These are phyloP conservation scores for Colletotrichum lentis DNA, from an alignment of 2,329 filamentous ascomycete genomes.

Conservation along the genomic window DNA sequence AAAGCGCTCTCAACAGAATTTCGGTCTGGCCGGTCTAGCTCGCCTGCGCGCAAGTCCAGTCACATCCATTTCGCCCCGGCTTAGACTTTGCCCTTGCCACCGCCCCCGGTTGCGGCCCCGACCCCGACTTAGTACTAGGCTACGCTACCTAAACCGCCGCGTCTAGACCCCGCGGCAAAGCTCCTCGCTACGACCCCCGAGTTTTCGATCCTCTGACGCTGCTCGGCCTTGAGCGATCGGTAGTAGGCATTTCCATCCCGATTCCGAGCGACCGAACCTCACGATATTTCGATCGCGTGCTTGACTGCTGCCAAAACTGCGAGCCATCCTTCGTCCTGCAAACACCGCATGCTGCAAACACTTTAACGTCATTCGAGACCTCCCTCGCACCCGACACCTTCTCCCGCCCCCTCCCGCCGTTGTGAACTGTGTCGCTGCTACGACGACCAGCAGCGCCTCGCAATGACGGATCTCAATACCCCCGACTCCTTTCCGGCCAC, in stretches of 20 bases:
- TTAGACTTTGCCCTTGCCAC: slow-evolving; percentile 37
- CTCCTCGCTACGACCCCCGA: slow-evolving; percentile 23
- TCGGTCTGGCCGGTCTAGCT: slow-evolving; percentile 35
- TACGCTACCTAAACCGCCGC: slow-evolving; percentile 32
- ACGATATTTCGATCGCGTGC: slow-evolving; percentile 14
- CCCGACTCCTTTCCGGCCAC: slow-evolving; percentile 54
- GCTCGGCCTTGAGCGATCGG: slow-evolving; percentile 27
- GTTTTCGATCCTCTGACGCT: slow-evolving; percentile 27
- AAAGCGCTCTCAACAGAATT: slow-evolving; percentile 16
- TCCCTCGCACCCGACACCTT: not conserved
- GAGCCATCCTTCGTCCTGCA: not conserved
- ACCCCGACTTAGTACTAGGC: slow-evolving; percentile 30
- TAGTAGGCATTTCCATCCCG: not conserved
- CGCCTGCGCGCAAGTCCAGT: slow-evolving; percentile 15
- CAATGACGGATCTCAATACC: slow-evolving; percentile 38
- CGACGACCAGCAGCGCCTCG: not conserved
- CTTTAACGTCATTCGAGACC: slow-evolving; percentile 19
- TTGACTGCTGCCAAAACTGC: not conserved
- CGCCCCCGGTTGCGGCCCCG: slow-evolving; percentile 35
- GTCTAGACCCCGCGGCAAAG: slow-evolving; percentile 30
- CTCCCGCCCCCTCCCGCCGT: not conserved
- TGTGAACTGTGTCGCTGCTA: not conserved
- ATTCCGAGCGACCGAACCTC: not conserved
- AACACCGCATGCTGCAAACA: slow-evolving; percentile 16
- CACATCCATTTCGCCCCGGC: slow-evolving; percentile 24